Evolutionary conservation across 176 grass and related monocot genomes (phyloP).

Genomic region (Thinopyrum elongatum): DNA sequence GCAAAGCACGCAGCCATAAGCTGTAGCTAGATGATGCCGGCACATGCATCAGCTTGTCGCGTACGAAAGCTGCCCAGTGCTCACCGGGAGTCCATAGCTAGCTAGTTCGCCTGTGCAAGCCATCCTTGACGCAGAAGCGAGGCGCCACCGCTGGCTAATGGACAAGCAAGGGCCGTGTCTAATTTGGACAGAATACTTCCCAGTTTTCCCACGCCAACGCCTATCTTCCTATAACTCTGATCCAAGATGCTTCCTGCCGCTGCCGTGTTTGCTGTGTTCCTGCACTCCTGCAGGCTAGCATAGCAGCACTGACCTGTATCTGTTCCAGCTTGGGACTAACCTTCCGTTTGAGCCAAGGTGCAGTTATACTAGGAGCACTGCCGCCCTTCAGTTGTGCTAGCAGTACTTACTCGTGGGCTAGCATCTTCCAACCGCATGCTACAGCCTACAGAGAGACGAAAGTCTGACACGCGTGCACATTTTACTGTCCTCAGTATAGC

Average conservation of each 20-base stretch:
- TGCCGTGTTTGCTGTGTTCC: background rate
- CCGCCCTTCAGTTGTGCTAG: too few relatives aligned
- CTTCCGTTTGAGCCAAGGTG: background rate
- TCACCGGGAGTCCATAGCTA: background rate
- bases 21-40: background rate
- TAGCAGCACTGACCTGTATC: background rate
- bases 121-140: background rate
- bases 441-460: background rate
- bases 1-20: background rate
- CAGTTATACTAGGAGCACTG: background rate
- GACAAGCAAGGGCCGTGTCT: constrained; percentile 11
- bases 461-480: background rate
- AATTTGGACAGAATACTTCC: constrained; percentile 29
- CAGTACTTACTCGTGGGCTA: background rate
- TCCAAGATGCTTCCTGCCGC: constrained; percentile 22
- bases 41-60: constrained; percentile 25
- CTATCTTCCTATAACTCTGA: background rate
- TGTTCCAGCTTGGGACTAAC: background rate
- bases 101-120: background rate
- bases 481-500: background rate
- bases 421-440: background rate
- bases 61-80: background rate
- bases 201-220: background rate
- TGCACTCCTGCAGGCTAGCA: background rate
- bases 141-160: background rate